These are phyloP conservation scores for Cardamine resedifolia DNA, from an alignment of 345 rosid genomes.

Conservation along the genomic window DNA sequence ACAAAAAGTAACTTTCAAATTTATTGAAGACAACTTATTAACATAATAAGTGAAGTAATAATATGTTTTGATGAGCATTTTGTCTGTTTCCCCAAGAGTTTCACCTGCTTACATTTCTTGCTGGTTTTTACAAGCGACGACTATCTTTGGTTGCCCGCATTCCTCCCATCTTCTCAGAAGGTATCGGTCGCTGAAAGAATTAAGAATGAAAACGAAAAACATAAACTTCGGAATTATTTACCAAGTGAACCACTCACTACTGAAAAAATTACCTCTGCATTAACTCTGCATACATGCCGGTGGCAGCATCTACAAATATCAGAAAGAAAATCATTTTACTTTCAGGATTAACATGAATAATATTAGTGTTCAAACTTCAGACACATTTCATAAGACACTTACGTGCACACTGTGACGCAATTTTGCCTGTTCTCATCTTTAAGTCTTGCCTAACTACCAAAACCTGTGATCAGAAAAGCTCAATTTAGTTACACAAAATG, in stretches of 20 bases:
- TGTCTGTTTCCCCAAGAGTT: constrained; percentile 28
- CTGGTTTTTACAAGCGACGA: constrained; percentile 76
- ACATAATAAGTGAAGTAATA: neutral
- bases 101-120: constrained; percentile 83
- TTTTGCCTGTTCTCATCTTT: constrained; percentile 86
- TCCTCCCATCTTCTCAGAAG: constrained; percentile 83
- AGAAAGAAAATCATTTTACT: constrained; percentile 11
- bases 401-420: constrained; percentile 93
- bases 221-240: constrained; percentile 13
- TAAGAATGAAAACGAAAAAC: constrained; percentile 6
- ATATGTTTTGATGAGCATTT: constrained; percentile 12
- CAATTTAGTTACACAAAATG: constrained; percentile 13
- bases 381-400: constrained; percentile 34
- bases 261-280: constrained; percentile 57
- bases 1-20: constrained; percentile 6
- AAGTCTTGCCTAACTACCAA: constrained; percentile 89
- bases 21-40: constrained; percentile 3
- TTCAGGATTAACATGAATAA: neutral
- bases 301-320: constrained; percentile 72
- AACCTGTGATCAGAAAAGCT: constrained; percentile 54
- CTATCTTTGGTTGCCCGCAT: constrained; percentile 87
- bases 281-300: constrained; percentile 80
- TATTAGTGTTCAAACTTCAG: neutral
- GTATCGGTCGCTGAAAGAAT: constrained; percentile 55
- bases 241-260: constrained; percentile 7